Evolutionary conservation across 1,139 yeast species (phyloP).

Genomic region (Scheffersomyces cryptocercus): DNA sequence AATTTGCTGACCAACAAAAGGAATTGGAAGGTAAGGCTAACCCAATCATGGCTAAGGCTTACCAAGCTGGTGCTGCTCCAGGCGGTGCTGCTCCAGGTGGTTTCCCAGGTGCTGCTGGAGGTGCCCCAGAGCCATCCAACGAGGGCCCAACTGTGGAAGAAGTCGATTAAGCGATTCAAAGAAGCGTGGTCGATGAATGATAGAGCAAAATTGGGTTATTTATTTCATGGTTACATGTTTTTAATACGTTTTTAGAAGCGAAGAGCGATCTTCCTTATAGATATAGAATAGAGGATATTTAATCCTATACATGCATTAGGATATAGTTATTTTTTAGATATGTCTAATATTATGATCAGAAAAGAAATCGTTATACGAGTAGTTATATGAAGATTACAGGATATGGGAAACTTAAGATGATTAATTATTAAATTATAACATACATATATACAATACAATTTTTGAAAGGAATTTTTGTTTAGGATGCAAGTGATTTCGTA

Average conservation of each 20-base stretch:
- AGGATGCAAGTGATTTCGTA: too few relatives aligned
- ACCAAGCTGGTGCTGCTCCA: constrained; percentile 67
- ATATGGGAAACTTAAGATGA: too few relatives aligned
- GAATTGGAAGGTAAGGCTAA: constrained; percentile 91
- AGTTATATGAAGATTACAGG: neutral
- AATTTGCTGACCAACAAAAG: constrained; percentile 86
- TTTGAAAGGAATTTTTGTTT: too few relatives aligned
- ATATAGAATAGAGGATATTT: constrained; percentile 2
- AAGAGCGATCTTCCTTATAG: neutral
- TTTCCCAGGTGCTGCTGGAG: constrained; percentile 65
- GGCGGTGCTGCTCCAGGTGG: constrained; percentile 67
- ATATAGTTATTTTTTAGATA: neutral
- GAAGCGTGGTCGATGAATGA: neutral
- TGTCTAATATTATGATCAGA: neutral
- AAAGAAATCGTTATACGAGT: neutral
- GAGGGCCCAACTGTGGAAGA: constrained; percentile 95
- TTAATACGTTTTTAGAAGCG: neutral
- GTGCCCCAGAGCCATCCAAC: constrained; percentile 55
- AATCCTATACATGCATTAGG: neutral
- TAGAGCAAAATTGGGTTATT: neutral
- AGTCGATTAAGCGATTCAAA: constrained; percentile 62
- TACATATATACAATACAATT: too few relatives aligned
- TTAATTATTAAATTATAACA: too few relatives aligned
- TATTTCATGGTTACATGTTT: constrained; percentile 1
- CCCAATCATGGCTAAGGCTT: constrained; percentile 93